phyloP scores from a whole-genome alignment of 2,329 filamentous ascomycete genomes.

The Trichoderma gracile region DNA sequence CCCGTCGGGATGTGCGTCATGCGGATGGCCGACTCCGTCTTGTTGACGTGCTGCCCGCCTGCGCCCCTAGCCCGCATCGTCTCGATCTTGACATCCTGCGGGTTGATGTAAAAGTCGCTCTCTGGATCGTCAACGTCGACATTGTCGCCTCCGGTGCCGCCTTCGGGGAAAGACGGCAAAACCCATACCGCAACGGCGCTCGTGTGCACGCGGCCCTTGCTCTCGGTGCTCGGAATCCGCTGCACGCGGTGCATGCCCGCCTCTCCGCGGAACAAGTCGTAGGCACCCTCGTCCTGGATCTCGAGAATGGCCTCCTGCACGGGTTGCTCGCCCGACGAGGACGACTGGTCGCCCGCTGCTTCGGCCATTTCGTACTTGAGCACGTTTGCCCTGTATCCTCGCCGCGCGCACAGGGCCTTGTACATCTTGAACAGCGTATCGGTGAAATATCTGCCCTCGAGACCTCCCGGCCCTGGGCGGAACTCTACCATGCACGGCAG shows the following conservation, averaged over 20 bases:
- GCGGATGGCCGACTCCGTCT: slow-evolving; percentile 92
- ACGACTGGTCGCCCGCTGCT: slow-evolving; percentile 55
- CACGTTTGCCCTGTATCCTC: slow-evolving; percentile 64
- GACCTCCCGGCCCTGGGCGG: slow-evolving; percentile 85
- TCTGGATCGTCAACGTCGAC: slow-evolving; percentile 76
- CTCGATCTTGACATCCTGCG: slow-evolving; percentile 78
- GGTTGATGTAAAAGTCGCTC: slow-evolving; percentile 88
- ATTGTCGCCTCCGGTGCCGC: slow-evolving; percentile 41
- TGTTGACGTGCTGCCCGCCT: slow-evolving; percentile 97
- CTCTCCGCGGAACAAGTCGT: slow-evolving; percentile 79
- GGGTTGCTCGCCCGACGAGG: slow-evolving; percentile 62
- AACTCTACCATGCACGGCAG: slow-evolving; percentile 91
- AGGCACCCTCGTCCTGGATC: slow-evolving; percentile 73
- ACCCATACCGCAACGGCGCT: slow-evolving; percentile 92
- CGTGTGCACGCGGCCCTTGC: slow-evolving; percentile 87
- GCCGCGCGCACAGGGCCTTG: slow-evolving; percentile 69
- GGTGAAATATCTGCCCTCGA: slow-evolving; percentile 89
- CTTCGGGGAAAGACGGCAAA: slow-evolving; percentile 74
- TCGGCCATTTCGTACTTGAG: slow-evolving; percentile 81
- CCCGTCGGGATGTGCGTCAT: slow-evolving; percentile 88
- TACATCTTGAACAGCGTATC: slow-evolving; percentile 91
- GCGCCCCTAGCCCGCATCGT: slow-evolving; percentile 91
- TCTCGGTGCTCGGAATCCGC: slow-evolving; percentile 87
- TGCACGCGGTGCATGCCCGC: slow-evolving; percentile 95
- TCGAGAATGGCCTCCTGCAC: slow-evolving; percentile 88